Conservation (phyloP, 1,139 yeast genomes). For the Candida sp. region DNA sequence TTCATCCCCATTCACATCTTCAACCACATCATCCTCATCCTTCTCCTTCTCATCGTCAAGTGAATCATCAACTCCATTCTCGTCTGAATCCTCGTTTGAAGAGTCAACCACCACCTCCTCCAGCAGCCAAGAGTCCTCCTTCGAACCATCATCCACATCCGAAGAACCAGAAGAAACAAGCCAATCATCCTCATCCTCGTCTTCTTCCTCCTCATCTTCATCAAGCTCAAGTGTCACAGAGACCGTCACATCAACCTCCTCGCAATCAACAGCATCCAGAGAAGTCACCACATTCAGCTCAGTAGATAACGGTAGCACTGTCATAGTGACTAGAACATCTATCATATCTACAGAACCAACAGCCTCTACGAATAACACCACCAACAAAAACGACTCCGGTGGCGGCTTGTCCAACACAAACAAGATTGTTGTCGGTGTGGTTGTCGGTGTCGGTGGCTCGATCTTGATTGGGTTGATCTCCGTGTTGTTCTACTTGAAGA, state of each 20-base stretch:
- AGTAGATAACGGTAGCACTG: slow-evolving; percentile 39
- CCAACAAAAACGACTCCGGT: slow-evolving; percentile 14
- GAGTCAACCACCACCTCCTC: too few relatives aligned
- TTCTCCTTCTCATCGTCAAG: slow-evolving; percentile 8
- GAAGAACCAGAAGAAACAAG: slow-evolving; percentile 5
- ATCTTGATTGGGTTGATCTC: slow-evolving; percentile 41
- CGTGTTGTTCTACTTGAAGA: slow-evolving; percentile 40
- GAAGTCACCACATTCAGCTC: slow-evolving; percentile 34
- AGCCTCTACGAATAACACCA: slow-evolving; percentile 21
- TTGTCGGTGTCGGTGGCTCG: slow-evolving; percentile 55
- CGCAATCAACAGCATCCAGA: slow-evolving; percentile 13
- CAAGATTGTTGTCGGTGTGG: slow-evolving; percentile 53
- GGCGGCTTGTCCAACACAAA: slow-evolving; percentile 49
- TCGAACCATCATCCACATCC: not conserved
- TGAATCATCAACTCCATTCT: slow-evolving; percentile 9
- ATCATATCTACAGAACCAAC: slow-evolving; percentile 32
- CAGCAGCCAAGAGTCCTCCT: not conserved
- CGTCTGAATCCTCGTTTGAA: too few relatives aligned
- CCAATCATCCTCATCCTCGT: slow-evolving; percentile 10
- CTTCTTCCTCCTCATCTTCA: slow-evolving; percentile 5
- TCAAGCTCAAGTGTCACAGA: too few relatives aligned
- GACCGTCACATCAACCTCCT: slow-evolving; percentile 3
- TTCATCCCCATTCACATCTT: slow-evolving; percentile 3
- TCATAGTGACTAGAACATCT: slow-evolving; percentile 44
- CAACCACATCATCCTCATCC: slow-evolving; percentile 5